Base-by-base conservation (phyloP, 306 rosid genomes). In the Comarum palustre region DNA sequence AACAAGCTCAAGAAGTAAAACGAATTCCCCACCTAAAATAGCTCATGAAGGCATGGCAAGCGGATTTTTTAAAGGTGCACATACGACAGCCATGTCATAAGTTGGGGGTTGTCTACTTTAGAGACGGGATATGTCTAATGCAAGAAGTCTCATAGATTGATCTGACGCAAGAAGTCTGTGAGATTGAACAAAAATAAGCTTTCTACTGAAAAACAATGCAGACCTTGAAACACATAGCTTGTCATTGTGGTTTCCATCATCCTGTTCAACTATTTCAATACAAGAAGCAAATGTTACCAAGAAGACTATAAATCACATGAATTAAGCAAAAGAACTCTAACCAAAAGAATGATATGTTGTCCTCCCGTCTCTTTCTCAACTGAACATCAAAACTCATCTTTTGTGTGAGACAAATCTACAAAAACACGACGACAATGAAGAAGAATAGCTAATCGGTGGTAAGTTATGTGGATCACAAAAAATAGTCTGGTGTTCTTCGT, bases 401-500 rank as follows among this genome's bases (percentile, higher is more conserved):
- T 60, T 58, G 73, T 79, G 82, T 67, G 47, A 80, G 79, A 69
- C 43, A 75, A 65, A 75, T 86, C 83, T 74, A 80, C 81, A 79
- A 68, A 80, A 80, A 76, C 69, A 77, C 39, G 54, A 54, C 14
- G 51, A 73, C 58, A 70, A n/a, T n/a, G n/a, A n/a, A 62, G 67
- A 75, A 75, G 72, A 77, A 83, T 73, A 83, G 84, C 74, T 60
- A 81, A 55, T 46, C 34, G 73, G 51, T 54, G 71, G 75, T 16
- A 66, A 39, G 67, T 62, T 71, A 61, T 60, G 78, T 54, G 32
- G 78, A 48, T 83, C 75, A 86, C 78, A 86, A 83, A 86, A 86
- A 86, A 74, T 86, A 83, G 74, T 86, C 90, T 22, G 85, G 87
- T 2, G 87, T 86, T 75, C 80, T 74, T 64, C 84, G 84, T 31